These are phyloP conservation scores for Canavalia ensiformis DNA, from an alignment of 306 rosid species.

Conservation along the genomic window DNA sequence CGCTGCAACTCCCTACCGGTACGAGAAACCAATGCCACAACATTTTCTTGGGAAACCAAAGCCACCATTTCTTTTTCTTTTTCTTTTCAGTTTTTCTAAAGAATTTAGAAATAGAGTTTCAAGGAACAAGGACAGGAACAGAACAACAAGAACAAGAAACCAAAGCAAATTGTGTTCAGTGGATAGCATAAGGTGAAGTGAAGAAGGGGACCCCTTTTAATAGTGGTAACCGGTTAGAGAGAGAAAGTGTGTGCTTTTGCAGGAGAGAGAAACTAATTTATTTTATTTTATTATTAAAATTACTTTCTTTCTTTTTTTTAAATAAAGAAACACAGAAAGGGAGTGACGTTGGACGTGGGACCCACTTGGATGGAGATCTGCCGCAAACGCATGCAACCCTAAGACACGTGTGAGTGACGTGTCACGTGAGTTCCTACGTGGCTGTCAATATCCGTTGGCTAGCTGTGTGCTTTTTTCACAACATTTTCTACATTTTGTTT, in stretches of 20 bases:
- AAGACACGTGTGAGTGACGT: conserved; percentile 54
- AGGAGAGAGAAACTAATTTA: conserved; percentile 30
- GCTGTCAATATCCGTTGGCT: conserved; percentile 40
- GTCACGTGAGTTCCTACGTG: conserved; percentile 36
- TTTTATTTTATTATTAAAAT: conserved; percentile 17
- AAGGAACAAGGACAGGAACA: neutral
- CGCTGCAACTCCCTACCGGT: conserved; percentile 92
- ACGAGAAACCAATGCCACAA: conserved; percentile 85
- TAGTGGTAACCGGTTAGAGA: conserved; percentile 41
- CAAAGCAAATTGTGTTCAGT: conserved; percentile 40
- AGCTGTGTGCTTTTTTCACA: neutral
- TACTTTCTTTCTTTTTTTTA: neutral
- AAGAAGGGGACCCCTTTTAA: conserved; percentile 53
- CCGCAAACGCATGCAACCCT: conserved; percentile 3
- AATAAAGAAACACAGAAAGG: neutral
- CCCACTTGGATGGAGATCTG: neutral
- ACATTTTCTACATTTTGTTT: conserved; percentile 21
- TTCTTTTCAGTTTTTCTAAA: neutral
- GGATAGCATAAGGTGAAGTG: conserved; percentile 40
- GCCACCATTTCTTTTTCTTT: conserved; percentile 61
- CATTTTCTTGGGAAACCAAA: conserved; percentile 72
- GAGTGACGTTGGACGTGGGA: conserved; percentile 10
- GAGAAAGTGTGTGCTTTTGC: neutral
- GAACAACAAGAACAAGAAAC: neutral
- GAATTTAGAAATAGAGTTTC: neutral